Percentiles rank a stretch among this genome's conserved stretches.
These are phyloP conservation scores for Glaciozyma antarctica DNA, from an alignment of 768 basidiomycete species.

Conservation along the genomic window DNA sequence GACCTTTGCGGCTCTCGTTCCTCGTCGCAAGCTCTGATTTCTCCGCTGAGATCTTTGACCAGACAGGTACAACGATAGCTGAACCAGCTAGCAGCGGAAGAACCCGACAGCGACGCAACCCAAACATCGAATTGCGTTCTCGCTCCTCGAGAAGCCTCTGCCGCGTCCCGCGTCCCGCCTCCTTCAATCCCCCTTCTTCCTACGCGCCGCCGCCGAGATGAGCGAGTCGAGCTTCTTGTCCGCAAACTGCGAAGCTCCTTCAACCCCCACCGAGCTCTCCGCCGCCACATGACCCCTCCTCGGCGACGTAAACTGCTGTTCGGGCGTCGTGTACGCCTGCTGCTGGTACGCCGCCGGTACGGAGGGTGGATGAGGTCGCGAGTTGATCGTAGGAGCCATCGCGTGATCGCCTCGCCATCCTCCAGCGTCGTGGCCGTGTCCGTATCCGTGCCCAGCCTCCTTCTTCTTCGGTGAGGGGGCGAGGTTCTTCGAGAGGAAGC, in stretches of 20 bases:
- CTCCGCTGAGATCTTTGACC: too few relatives aligned
- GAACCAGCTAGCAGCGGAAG: too few relatives aligned
- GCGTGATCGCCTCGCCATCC: slow-evolving; percentile 2
- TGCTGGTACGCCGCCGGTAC: slow-evolving; percentile 2
- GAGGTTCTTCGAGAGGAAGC: slow-evolving; percentile 49
- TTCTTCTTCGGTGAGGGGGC: slow-evolving; percentile 43
- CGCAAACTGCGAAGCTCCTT: slow-evolving; percentile 9
- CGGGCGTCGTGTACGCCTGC: slow-evolving; percentile 1
- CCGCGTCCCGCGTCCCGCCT: not conserved
- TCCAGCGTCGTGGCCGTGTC: not conserved
- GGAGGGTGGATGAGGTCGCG: slow-evolving; percentile 5
- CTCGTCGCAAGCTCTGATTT: too few relatives aligned
- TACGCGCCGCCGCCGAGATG: slow-evolving; percentile 16
- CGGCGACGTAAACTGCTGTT: slow-evolving; percentile 3
- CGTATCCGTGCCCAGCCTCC: slow-evolving; percentile 13
- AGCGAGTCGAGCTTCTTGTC: slow-evolving; percentile 7
- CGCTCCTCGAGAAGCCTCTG: too few relatives aligned
- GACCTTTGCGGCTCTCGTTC: too few relatives aligned
- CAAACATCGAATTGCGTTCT: too few relatives aligned
- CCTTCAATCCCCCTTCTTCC: slow-evolving; percentile 29
- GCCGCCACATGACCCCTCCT: slow-evolving; percentile 19
- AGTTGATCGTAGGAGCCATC: not conserved
- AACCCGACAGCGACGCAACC: too few relatives aligned
- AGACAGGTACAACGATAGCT: too few relatives aligned
- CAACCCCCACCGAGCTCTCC: not conserved